These are phyloP conservation scores for Penstemon newberryi DNA, from an alignment of 257 asterid genomes.

Conservation along the genomic window DNA sequence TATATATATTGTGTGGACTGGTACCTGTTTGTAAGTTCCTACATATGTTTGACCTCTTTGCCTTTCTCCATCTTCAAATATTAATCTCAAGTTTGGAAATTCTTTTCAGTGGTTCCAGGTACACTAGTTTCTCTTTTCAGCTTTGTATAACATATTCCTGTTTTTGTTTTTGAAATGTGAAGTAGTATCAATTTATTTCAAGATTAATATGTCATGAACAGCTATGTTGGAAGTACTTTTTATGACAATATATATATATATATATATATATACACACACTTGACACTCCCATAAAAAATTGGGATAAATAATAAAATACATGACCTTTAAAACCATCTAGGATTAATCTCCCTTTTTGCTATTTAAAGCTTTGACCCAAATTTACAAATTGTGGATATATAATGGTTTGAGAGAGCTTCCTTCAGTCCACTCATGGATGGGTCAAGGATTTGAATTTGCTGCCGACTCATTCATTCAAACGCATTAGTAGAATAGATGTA, in stretches of 20 bases:
- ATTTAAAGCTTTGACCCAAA: too few relatives aligned
- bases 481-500: conserved; percentile 23
- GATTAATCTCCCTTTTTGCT: too few relatives aligned
- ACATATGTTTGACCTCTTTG: not conserved
- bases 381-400: not conserved
- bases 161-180: too few relatives aligned
- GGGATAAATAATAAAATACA: too few relatives aligned
- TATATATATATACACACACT: too few relatives aligned
- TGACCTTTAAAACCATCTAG: too few relatives aligned
- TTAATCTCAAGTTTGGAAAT: not conserved
- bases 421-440: conserved; percentile 68
- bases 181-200: too few relatives aligned
- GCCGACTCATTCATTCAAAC: conserved; percentile 77
- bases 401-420: conserved; percentile 49
- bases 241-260: too few relatives aligned
- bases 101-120: not conserved
- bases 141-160: not conserved
- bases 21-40: not conserved
- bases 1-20: too few relatives aligned
- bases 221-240: too few relatives aligned
- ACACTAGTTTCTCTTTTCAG: not conserved
- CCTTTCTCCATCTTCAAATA: not conserved
- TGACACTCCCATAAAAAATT: too few relatives aligned
- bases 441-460: conserved; percentile 56
- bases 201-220: too few relatives aligned